Percentiles rank a stretch among this genome's conserved stretches.
Conservation (phyloP, 192 early-diverging fungal genomes). For the Paraglomus brasilianum region DNA sequence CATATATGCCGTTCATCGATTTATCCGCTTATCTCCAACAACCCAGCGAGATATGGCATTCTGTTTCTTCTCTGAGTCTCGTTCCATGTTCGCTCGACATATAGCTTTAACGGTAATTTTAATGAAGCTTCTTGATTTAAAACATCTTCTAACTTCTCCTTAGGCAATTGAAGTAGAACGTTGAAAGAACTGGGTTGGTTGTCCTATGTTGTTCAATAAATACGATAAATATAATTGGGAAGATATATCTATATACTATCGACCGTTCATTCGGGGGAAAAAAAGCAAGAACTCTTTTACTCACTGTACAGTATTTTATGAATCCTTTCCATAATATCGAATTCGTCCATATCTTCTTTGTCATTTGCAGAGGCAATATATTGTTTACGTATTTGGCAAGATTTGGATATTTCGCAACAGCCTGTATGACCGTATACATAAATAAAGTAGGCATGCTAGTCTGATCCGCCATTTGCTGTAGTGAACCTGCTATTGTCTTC, state of each 20-base stretch:
- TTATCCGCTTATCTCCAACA: slow-evolving; percentile 10
- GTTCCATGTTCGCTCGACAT: slow-evolving; percentile 25
- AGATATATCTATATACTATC: too few species aligned
- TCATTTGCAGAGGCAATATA: slow-evolving; percentile 60
- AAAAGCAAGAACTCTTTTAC: background rate
- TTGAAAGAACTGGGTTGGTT: slow-evolving; percentile 36
- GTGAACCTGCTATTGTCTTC: slow-evolving; percentile 65
- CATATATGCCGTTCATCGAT: too few species aligned
- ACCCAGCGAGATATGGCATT: background rate
- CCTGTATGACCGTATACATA: slow-evolving; percentile 76
- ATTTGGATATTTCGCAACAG: slow-evolving; percentile 61
- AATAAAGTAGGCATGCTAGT: slow-evolving; percentile 67
- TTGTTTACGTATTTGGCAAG: slow-evolving; percentile 57
- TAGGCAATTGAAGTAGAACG: slow-evolving; percentile 38
- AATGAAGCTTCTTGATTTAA: slow-evolving; percentile 37
- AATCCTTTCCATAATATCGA: slow-evolving; percentile 77
- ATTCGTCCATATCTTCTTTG: slow-evolving; percentile 66
- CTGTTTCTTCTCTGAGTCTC: slow-evolving; percentile 3
- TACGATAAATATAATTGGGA: too few species aligned
- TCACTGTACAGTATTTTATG: slow-evolving; percentile 60
- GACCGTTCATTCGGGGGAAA: background rate
- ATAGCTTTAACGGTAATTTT: slow-evolving; percentile 36
- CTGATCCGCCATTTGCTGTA: slow-evolving; percentile 68
- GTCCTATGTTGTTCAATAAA: background rate
- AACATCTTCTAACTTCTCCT: slow-evolving; percentile 37